Percentiles rank a stretch among this genome's conserved stretches.
phyloP scores from a whole-genome alignment of 192 early-diverging fungal genomes.

The Backusella westeae region DNA sequence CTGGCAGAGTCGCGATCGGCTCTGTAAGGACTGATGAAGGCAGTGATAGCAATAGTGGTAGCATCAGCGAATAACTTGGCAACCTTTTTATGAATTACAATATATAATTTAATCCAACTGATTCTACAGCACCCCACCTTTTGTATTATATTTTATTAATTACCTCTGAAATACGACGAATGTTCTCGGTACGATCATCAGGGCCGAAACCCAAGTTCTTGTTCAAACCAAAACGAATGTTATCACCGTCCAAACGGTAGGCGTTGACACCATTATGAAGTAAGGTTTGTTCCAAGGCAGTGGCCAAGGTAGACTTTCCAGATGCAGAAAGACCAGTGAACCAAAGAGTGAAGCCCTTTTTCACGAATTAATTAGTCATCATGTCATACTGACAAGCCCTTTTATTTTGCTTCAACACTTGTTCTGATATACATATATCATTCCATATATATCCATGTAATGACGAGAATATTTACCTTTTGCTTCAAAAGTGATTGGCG shows the following conservation, averaged over 20 bases:
- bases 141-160: not conserved
- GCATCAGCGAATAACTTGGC: slow-evolving; percentile 92
- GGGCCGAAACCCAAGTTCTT: slow-evolving; percentile 92
- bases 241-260: slow-evolving; percentile 95
- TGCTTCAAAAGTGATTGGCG: slow-evolving; percentile 68
- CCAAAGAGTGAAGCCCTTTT: slow-evolving; percentile 84
- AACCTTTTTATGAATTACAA: slow-evolving; percentile 40
- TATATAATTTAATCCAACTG: not conserved
- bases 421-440: not conserved
- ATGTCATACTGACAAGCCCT: not conserved
- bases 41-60: slow-evolving; percentile 77
- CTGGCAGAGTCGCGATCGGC: slow-evolving; percentile 80
- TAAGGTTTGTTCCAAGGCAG: slow-evolving; percentile 86
- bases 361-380: not conserved
- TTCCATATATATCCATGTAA: not conserved
- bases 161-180: slow-evolving; percentile 90
- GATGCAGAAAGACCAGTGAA: slow-evolving; percentile 95
- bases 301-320: slow-evolving; percentile 90
- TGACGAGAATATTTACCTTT: slow-evolving; percentile 40
- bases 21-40: slow-evolving; percentile 89
- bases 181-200: slow-evolving; percentile 92
- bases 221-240: slow-evolving; percentile 96
- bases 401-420: slow-evolving; percentile 1
- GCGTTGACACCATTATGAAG: slow-evolving; percentile 70
- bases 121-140: not conserved